phyloP scores from a whole-genome alignment of 371 early-diverging fungal species.

The Vairimorpha necatrix region DNA sequence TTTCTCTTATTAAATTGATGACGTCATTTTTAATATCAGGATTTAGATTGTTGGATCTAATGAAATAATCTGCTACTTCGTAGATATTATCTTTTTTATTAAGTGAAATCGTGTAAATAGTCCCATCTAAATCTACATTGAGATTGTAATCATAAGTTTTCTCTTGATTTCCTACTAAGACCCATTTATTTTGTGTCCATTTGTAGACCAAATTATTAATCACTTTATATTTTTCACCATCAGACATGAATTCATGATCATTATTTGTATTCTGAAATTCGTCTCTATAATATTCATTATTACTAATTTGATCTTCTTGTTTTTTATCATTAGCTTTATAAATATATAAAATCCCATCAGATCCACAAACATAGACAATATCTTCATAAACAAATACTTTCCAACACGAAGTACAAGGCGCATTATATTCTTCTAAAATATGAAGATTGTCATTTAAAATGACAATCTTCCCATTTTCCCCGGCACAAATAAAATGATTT shows the following conservation, averaged over 20 bases:
- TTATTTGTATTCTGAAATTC: neutral
- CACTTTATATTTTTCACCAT: conserved; percentile 45
- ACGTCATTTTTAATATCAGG: conserved; percentile 55
- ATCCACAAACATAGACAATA: conserved; percentile 45
- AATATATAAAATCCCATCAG: conserved; percentile 58
- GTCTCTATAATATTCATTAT: neutral
- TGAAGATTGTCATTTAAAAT: conserved; percentile 41
- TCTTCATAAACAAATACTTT: conserved; percentile 1
- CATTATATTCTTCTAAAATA: conserved; percentile 16
- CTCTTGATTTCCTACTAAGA: conserved; percentile 51
- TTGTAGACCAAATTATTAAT: conserved; percentile 52
- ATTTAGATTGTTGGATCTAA: conserved; percentile 48
- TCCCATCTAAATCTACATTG: conserved; percentile 56
- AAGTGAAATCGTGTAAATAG: conserved; percentile 53
- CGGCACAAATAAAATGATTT: conserved; percentile 42
- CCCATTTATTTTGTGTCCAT: conserved; percentile 49
- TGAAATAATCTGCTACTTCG: conserved; percentile 57
- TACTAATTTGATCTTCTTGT: neutral
- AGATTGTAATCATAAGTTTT: conserved; percentile 55
- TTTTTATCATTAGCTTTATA: conserved; percentile 28
- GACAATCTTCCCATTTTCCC: conserved; percentile 59
- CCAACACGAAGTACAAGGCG: conserved; percentile 57
- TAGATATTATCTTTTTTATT: conserved; percentile 61
- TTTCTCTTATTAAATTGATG: conserved; percentile 60
- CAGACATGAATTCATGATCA: conserved; percentile 25